phyloP scores from a whole-genome alignment of 768 basidiomycete genomes.

The Paxillus involutus region DNA sequence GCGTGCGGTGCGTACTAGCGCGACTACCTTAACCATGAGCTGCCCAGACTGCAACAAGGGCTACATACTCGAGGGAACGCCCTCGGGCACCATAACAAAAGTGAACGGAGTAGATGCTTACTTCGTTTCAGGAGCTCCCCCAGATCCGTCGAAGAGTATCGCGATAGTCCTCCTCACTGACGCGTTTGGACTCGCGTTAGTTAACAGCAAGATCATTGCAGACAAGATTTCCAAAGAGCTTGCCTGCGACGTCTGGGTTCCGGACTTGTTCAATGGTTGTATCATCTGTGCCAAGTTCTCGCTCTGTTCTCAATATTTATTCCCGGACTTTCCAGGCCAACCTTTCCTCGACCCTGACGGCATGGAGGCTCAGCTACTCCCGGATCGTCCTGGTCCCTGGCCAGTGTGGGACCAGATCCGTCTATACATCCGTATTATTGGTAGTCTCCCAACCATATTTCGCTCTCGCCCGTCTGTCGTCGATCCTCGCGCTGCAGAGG shows the following conservation, averaged over 20 bases:
- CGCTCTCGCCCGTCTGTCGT: constrained; percentile 27
- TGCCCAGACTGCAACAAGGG: constrained; percentile 40
- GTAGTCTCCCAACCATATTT: constrained; percentile 18
- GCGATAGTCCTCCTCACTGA: constrained; percentile 58
- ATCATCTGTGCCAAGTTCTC: neutral
- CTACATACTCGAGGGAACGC: constrained; percentile 44
- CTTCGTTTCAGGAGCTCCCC: constrained; percentile 31
- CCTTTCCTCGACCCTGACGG: constrained; percentile 26
- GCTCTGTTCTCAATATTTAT: neutral
- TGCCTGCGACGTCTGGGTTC: constrained; percentile 62
- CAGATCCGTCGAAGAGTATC: constrained; percentile 6
- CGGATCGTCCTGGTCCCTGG: constrained; percentile 29
- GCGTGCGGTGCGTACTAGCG: too few relatives aligned
- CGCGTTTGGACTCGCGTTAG: constrained; percentile 51
- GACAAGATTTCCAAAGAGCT: constrained; percentile 49
- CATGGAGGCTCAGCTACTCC: constrained; percentile 27
- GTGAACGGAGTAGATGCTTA: constrained; percentile 41
- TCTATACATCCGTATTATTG: constrained; percentile 18
- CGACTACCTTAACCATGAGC: neutral
- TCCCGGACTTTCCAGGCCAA: constrained; percentile 17
- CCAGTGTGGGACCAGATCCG: constrained; percentile 16
- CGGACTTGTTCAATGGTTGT: constrained; percentile 58
- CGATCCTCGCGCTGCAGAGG: constrained; percentile 24
- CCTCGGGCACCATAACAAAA: constrained; percentile 38
- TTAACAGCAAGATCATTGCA: constrained; percentile 57